Conservation (phyloP, 192 early-diverging fungal species). For the Jimgerdemannia lactiflua region DNA sequence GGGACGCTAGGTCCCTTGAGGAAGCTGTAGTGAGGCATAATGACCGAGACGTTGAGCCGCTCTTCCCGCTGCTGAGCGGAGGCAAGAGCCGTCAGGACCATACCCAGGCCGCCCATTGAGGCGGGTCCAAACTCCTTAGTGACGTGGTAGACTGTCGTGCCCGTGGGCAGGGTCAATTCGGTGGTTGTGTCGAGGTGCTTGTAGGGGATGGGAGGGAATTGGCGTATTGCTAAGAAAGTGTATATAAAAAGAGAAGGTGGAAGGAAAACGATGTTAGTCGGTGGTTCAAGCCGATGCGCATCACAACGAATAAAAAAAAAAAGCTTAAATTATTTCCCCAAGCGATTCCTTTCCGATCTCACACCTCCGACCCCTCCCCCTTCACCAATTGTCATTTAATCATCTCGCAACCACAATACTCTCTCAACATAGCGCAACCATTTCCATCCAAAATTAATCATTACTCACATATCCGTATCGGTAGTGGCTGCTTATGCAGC, state of each 20-base stretch:
- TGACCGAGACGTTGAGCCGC: constrained; percentile 35
- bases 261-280: too few species aligned
- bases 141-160: constrained; percentile 48
- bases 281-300: constrained; percentile 4
- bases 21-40: constrained; percentile 51
- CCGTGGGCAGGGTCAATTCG: constrained; percentile 13
- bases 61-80: constrained; percentile 38
- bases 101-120: constrained; percentile 52
- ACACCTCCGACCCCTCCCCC: too few species aligned
- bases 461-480: constrained; percentile 38
- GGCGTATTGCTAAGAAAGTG: constrained; percentile 31
- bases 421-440: too few species aligned
- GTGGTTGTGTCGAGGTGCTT: constrained; percentile 33
- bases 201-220: constrained; percentile 44
- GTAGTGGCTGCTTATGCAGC: constrained; percentile 27
- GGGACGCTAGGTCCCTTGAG: constrained; percentile 19
- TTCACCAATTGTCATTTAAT: too few species aligned
- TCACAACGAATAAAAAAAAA: constrained; percentile 5
- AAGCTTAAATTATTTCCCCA: too few species aligned
- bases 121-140: constrained; percentile 57
- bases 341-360: too few species aligned
- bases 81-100: constrained; percentile 47
- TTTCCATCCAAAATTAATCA: too few species aligned
- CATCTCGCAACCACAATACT: too few species aligned
- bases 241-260: not conserved